Base-by-base conservation (phyloP, 371 early-diverging fungal species). In the Lichtheimia hyalospora region DNA sequence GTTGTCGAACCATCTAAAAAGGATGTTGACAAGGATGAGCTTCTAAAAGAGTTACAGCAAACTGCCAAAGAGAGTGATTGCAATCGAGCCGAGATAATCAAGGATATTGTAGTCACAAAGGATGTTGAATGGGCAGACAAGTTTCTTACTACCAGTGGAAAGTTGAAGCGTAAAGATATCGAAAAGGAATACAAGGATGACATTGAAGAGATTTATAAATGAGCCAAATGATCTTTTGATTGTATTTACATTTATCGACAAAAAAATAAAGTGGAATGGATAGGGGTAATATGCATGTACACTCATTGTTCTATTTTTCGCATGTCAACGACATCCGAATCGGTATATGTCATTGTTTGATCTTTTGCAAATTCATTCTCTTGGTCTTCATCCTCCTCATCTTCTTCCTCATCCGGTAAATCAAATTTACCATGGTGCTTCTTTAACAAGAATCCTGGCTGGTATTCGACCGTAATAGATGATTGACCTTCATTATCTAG, bases 1-100 rank as follows among this genome's bases (percentile, higher is more conserved):
- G 73, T 92, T 16, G 85, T 92, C 3, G 89, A 91, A 62, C 90
- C 92, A 0, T 49, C 56, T 1, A 64, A 81, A 12, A 20, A 68
- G 10, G 58, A 74, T 13, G 72, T 65, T 18, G 76, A 77, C 12
- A 79, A 79, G 48, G 75, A 73, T 43, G 57, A 54, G 39, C 69
- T 85, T 3, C 54, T 83, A 16, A 74, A 76, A 48, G 67, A 71
- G 3, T 51, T 85, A 28, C 82, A 83, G 67, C 51, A 62, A 3
- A 74, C 75, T 23, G 85, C 85, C 7, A 60, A 66, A 23, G 21
- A 69, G 12, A 42, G 64, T 8, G 80, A 79, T 1, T 79, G 82
- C 43, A 82, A 74, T 21, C 69, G 69, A n/a, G 71, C 75, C 1
- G 85, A 83, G 62, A 81, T 67, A 0, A 67, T 85, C 18, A 63